A percentile compares a stretch with the other conserved stretches of the same genome.
Conservation (phyloP, 257 asterid species). For the Penstemon davidsonii region DNA sequence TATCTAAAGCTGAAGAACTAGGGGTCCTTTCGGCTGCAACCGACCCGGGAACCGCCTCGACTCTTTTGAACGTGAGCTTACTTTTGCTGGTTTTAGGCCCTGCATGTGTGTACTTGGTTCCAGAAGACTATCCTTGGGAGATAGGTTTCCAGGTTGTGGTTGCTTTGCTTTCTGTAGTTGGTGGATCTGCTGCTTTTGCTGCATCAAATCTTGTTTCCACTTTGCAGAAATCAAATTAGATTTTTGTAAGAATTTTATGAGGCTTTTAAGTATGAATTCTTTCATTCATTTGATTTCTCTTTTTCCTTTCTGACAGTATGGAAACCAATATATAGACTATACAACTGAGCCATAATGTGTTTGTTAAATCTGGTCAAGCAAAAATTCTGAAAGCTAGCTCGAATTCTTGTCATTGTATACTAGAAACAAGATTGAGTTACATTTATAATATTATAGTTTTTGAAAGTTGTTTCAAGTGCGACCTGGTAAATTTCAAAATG, state of each 20-base stretch:
- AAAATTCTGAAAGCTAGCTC: no score
- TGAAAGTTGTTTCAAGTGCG: no score
- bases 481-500: no score
- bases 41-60: slow-evolving; percentile 65
- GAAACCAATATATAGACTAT: not conserved
- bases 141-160: slow-evolving; percentile 64
- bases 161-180: slow-evolving; percentile 55
- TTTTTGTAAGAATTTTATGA: not conserved
- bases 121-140: slow-evolving; percentile 86
- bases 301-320: not conserved
- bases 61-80: slow-evolving; percentile 58
- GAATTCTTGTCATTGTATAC: no score
- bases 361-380: no score
- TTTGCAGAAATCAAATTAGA: slow-evolving; percentile 62
- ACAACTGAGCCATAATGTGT: not conserved
- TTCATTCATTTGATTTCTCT: slow-evolving; percentile 5
- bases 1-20: slow-evolving; percentile 76
- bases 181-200: slow-evolving; percentile 91
- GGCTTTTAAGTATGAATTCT: not conserved
- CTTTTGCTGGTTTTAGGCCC: slow-evolving; percentile 63
- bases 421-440: no score
- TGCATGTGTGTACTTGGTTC: slow-evolving; percentile 62
- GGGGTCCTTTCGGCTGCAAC: slow-evolving; percentile 93
- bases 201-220: slow-evolving; percentile 82
- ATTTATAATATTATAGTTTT: no score